Evolutionary conservation across 768 basidiomycete genomes (phyloP), one percentile per base, ranked within the genome.

Genomic region (Floccularia luteovirens): DNA sequence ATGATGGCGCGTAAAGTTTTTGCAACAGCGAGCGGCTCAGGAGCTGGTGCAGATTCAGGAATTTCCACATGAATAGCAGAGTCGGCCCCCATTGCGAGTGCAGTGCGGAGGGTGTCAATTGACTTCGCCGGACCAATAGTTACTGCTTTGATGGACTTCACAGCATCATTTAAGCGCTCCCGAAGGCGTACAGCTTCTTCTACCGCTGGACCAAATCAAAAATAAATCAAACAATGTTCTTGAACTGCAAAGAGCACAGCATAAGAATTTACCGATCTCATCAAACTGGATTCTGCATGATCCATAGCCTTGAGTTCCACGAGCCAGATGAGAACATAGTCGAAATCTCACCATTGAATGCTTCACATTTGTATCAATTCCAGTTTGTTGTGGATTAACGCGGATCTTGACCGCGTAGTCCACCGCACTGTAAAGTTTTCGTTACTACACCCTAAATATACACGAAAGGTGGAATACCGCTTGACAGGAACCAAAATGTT

Each of bases 271-370:
- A 92, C 92, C 94, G 55, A 98, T 98, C 66, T 99, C 96, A 58
- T 98, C 94, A 54, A 97, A 98, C 0, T n/a, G 96, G 94, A 62
- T 98, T 98, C 93, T 97, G 28, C n/a, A n/a, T n/a, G n/a, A n/a
- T n/a, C n/a, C n/a, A n/a, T n/a, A n/a, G n/a, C n/a, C n/a, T n/a
- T n/a, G n/a, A n/a, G n/a, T n/a, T n/a, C n/a, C n/a, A n/a, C n/a
- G n/a, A n/a, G n/a, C n/a, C n/a, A n/a, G n/a, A n/a, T n/a, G n/a
- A n/a, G n/a, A n/a, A n/a, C n/a, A n/a, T n/a, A n/a, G n/a, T n/a
- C n/a, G 23, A 25, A 5, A 28, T 51, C 81, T 49, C 48, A 92
- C 94, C 93, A 99, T 97, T 1, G 91, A 93, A 65, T 99, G 96
- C 73, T 99, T 99, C 51, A 96, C 94, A 60, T 85, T 91, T 41